Evolutionary conservation across 2,329 filamentous ascomycete species (phyloP), one percentile per base, ranked within the genome.

Genomic region (Colletotrichum sublineola): DNA sequence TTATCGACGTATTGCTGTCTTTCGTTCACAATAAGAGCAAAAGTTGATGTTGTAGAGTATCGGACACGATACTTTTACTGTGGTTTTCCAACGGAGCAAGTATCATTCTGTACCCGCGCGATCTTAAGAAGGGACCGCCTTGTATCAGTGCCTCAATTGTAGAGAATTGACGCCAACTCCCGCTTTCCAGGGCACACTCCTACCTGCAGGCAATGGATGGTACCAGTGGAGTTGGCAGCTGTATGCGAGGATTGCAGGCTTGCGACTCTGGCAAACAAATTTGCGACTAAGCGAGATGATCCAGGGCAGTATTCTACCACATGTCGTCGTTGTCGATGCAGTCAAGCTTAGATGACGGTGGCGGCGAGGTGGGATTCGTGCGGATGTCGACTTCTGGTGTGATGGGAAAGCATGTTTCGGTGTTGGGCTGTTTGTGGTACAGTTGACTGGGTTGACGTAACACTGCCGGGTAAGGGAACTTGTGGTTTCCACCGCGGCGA

Each of bases 401-500:
- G 24, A 40, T n/a, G 24, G 57, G 33, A 56, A 63, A n/a, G 42
- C 44, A 46, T 20, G 7, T 46, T 56, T 52, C 36, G 50, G 48
- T 15, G 33, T 40, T 62, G 67, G 48, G 63, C 48, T 71, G 48
- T 62, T 42, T 33, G 40, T 42, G 48, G 40, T 60, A 44, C 24
- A 24, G 24, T 24, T 24, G 40, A 63, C 24, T 52, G 44, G 14
- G 44, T 20, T 57, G 67, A 42, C 44, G 65, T 68, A 46, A 68
- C 60, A 68, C 65, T 20, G 18, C 44, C 48, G 53, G 38, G 46
- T 42, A 58, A 53, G 38, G 46, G 29, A 58, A 52, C 52, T 60
- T 55, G 48, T 50, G 52, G 50, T 63, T 63, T 72, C 57, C 38
- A 60, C 44, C 44, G 60, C 65, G 65, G 58, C 58, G 24, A 72